A percentile compares a stretch with the other conserved stretches of the same genome.
Evolutionary conservation across 2,329 filamentous ascomycete species (phyloP).

Genomic region (Lithohypha guttulata): DNA sequence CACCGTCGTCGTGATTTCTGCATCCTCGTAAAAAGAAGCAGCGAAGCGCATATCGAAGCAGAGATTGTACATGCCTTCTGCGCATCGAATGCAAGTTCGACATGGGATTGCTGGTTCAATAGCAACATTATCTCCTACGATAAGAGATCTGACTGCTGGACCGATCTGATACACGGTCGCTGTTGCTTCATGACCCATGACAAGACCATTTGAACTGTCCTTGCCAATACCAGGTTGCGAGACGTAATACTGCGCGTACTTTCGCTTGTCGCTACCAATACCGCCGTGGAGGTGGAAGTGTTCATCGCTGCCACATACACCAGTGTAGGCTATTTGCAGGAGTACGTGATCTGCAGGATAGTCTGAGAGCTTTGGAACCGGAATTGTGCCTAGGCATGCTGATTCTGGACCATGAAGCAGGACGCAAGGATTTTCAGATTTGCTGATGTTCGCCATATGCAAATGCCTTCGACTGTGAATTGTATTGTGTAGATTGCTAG

Average conservation of each 20-base stretch:
- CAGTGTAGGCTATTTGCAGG: slow-evolving; percentile 34
- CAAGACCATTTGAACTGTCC: slow-evolving; percentile 22
- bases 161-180: slow-evolving; percentile 25
- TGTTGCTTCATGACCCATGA: slow-evolving; percentile 29
- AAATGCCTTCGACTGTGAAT: too few relatives aligned
- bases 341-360: slow-evolving; percentile 30
- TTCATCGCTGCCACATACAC: slow-evolving; percentile 36
- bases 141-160: slow-evolving; percentile 19
- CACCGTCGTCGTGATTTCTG: too few relatives aligned
- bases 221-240: slow-evolving; percentile 9
- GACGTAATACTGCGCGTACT: slow-evolving; percentile 6
- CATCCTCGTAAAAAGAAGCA: slow-evolving; percentile 27
- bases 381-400: slow-evolving; percentile 24
- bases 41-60: slow-evolving; percentile 33
- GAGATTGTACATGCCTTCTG: slow-evolving; percentile 32
- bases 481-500: too few relatives aligned
- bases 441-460: too few relatives aligned
- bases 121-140: slow-evolving; percentile 26
- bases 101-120: slow-evolving; percentile 31
- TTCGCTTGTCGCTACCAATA: slow-evolving; percentile 17
- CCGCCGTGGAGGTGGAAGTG: slow-evolving; percentile 33
- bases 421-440: slow-evolving; percentile 36
- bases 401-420: slow-evolving; percentile 32
- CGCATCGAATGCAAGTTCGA: slow-evolving; percentile 28
- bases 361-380: slow-evolving; percentile 28